Evolutionary conservation across 2,329 filamentous ascomycete genomes (phyloP).

Genomic region (Aspergillus sergii): DNA sequence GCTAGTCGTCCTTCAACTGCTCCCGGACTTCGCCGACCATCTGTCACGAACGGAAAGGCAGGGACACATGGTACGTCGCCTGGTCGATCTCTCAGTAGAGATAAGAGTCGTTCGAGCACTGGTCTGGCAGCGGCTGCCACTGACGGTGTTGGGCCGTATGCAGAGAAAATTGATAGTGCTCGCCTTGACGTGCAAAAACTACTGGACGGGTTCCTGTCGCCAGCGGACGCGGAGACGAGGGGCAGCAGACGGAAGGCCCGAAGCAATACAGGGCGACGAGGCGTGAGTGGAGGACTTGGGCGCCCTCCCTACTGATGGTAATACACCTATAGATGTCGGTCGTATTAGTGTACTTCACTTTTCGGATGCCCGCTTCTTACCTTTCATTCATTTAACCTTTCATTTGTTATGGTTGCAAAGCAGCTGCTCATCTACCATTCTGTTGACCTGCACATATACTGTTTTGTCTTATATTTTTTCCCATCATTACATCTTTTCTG

Average conservation of each 20-base stretch:
- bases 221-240: conserved; percentile 21
- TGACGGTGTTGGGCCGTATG: conserved; percentile 21
- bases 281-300: conserved; percentile 33
- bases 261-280: conserved; percentile 24
- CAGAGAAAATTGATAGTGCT: conserved; percentile 22
- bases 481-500: conserved; percentile 17
- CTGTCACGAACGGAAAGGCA: conserved; percentile 25
- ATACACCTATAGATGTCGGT: neutral
- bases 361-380: conserved; percentile 12
- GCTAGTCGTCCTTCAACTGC: conserved; percentile 37
- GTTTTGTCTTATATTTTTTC: conserved; percentile 3
- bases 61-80: conserved; percentile 20
- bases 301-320: conserved; percentile 35
- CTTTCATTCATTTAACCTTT: conserved; percentile 6
- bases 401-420: conserved; percentile 2
- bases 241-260: conserved; percentile 19
- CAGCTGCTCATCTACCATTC: conserved; percentile 8
- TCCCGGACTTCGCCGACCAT: conserved; percentile 27
- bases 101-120: conserved; percentile 39
- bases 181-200: conserved; percentile 40
- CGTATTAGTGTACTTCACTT: conserved; percentile 2
- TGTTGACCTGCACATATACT: conserved; percentile 18
- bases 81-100: conserved; percentile 32
- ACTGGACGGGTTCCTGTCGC: conserved; percentile 39
- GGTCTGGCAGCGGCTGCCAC: conserved; percentile 28